A percentile compares a stretch with the other conserved stretches of the same genome.
phyloP scores from a whole-genome alignment of 2,329 filamentous ascomycete genomes.

The Plenodomus biglobosus region DNA sequence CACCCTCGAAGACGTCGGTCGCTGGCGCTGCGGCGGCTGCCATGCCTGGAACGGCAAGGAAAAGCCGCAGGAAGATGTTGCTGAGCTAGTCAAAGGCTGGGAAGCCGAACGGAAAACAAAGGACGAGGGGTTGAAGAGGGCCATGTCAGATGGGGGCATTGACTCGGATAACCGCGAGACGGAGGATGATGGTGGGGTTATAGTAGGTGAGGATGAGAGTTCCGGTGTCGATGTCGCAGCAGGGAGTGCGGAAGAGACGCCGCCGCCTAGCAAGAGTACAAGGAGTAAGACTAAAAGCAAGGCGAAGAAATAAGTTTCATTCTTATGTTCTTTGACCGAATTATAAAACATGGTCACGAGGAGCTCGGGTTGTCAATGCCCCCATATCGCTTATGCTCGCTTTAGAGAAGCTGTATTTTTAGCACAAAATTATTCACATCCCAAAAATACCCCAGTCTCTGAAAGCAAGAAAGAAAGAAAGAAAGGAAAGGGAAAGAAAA shows the following conservation, averaged over 20 bases:
- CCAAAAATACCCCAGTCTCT: too few relatives aligned
- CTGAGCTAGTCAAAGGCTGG: slow-evolving; percentile 33
- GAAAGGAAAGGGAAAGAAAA: too few relatives aligned
- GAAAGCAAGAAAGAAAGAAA: too few relatives aligned
- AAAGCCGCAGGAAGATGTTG: slow-evolving; percentile 70
- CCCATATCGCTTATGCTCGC: too few relatives aligned
- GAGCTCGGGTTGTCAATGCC: too few relatives aligned
- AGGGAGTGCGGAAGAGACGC: slow-evolving; percentile 23
- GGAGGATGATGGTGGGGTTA: slow-evolving; percentile 22
- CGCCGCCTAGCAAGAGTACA: slow-evolving; percentile 42
- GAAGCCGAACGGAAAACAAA: slow-evolving; percentile 56
- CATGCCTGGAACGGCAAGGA: slow-evolving; percentile 78
- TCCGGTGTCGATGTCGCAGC: slow-evolving; percentile 24
- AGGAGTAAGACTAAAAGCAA: slow-evolving; percentile 47
- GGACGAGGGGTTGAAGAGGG: slow-evolving; percentile 7
- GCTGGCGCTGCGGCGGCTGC: slow-evolving; percentile 89
- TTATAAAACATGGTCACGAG: too few relatives aligned
- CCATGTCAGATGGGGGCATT: slow-evolving; percentile 11
- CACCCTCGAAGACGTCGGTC: slow-evolving; percentile 74
- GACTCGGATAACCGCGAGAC: slow-evolving; percentile 28
- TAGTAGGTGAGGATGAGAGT: slow-evolving; percentile 18
- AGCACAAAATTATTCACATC: too few relatives aligned
- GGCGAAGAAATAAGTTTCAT: slow-evolving; percentile 42
- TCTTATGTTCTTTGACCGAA: too few relatives aligned
- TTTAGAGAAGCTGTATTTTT: too few relatives aligned